Evolutionary conservation across 495 filamentous ascomycete genomes (phyloP).

Genomic region (Parachaetomium inaequale): DNA sequence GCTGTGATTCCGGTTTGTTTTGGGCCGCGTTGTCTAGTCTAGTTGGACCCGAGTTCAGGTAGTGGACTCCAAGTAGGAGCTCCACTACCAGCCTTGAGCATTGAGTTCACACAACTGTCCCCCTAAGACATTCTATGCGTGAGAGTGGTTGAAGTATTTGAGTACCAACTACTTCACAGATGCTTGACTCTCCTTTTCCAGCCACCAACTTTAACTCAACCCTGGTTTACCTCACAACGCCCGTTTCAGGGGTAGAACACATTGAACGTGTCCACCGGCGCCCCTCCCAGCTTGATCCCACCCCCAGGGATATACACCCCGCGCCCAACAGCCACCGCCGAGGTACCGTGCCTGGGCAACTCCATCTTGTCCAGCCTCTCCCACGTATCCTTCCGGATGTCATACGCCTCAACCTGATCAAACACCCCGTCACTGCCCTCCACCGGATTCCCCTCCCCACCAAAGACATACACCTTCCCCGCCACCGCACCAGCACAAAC

Average conservation of each 20-base stretch:
- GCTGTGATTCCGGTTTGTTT: too few relatives aligned
- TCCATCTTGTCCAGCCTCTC: slow-evolving; percentile 27
- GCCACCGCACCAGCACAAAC: slow-evolving; percentile 32
- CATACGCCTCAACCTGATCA: slow-evolving; percentile 38
- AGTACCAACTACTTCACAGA: neutral
- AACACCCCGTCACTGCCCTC: slow-evolving; percentile 26
- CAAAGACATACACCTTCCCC: slow-evolving; percentile 38
- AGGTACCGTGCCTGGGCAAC: slow-evolving; percentile 38
- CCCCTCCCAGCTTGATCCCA: slow-evolving; percentile 24
- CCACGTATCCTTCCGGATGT: slow-evolving; percentile 34
- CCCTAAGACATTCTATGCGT: neutral
- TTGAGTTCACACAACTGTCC: too few relatives aligned
- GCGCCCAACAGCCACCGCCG: slow-evolving; percentile 30
- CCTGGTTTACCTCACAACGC: neutral
- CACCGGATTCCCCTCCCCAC: slow-evolving; percentile 41
- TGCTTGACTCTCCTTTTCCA: neutral
- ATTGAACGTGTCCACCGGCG: slow-evolving; percentile 28
- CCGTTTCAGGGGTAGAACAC: slow-evolving; percentile 17
- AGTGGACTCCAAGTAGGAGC: neutral
- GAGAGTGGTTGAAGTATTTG: neutral
- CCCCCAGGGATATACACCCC: slow-evolving; percentile 36
- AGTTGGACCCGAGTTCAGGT: too few relatives aligned
- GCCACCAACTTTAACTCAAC: neutral
- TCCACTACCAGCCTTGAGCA: too few relatives aligned
- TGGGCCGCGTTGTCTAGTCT: too few relatives aligned